Evolutionary conservation across 2,329 filamentous ascomycete genomes (phyloP).

Genomic region (Sporothrix variecibatus): DNA sequence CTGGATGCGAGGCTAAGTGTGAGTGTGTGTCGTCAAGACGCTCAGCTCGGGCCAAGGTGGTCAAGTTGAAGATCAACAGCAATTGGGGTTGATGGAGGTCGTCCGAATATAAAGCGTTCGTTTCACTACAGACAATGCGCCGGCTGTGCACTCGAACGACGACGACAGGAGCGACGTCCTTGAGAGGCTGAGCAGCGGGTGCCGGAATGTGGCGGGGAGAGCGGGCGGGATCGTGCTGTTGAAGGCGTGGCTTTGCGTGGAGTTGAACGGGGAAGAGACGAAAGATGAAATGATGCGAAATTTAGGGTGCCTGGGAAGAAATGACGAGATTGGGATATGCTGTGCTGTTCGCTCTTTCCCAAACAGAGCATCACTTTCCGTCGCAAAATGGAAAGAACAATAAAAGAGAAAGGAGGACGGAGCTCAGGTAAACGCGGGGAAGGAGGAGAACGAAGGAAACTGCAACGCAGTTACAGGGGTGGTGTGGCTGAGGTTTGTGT

Average conservation of each 20-base stretch:
- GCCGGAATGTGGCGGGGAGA: background rate
- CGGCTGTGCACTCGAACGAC: background rate
- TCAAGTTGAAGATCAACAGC: background rate
- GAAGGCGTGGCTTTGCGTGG: background rate
- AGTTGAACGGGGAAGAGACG: background rate
- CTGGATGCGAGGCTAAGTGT: background rate
- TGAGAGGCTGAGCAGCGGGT: background rate
- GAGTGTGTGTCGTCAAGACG: background rate
- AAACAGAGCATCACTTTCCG: background rate
- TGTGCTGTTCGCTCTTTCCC: background rate
- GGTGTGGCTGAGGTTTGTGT: background rate
- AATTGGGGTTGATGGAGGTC: background rate
- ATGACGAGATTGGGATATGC: background rate
- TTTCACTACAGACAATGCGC: constrained; percentile 3
- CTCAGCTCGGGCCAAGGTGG: background rate
- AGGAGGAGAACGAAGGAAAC: background rate
- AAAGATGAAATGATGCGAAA: background rate
- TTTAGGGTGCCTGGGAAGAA: background rate
- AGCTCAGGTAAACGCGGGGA: constrained; percentile 17
- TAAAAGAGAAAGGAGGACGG: background rate
- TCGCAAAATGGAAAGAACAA: background rate
- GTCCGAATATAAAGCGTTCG: background rate
- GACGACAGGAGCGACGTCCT: background rate
- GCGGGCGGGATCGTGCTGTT: background rate
- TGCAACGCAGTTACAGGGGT: constrained; percentile 12